phyloP scores from a whole-genome alignment of 2,329 filamentous ascomycete genomes.

The Fusarium nodosum region DNA sequence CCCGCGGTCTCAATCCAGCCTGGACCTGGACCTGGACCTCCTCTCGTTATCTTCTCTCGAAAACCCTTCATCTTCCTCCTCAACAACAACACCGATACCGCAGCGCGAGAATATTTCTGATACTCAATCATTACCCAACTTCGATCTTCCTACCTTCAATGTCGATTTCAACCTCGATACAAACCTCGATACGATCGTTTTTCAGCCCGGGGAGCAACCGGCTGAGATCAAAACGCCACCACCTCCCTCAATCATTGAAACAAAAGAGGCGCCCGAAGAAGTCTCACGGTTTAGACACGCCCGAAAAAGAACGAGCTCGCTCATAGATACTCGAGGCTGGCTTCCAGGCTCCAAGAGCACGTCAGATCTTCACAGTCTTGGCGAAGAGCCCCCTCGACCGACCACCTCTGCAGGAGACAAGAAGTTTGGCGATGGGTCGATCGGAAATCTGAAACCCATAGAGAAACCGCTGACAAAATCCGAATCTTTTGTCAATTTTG shows the following conservation, averaged over 20 bases:
- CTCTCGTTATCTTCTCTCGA: conserved; percentile 50
- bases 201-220: conserved; percentile 51
- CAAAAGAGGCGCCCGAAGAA: conserved; percentile 42
- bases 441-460: conserved; percentile 47
- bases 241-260: conserved; percentile 40
- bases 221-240: conserved; percentile 30
- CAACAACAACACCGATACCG: conserved; percentile 34
- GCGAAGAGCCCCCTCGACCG: conserved; percentile 45
- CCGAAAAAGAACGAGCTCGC: conserved; percentile 60
- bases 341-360: conserved; percentile 62
- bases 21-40: conserved; percentile 50
- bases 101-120: conserved; percentile 40
- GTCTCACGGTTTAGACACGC: conserved; percentile 36
- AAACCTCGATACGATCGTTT: conserved; percentile 63
- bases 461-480: conserved; percentile 58
- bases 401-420: conserved; percentile 48
- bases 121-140: conserved; percentile 47
- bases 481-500: conserved; percentile 64
- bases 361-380: conserved; percentile 44
- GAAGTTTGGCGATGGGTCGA: conserved; percentile 37
- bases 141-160: conserved; percentile 68
- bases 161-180: conserved; percentile 64
- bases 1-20: conserved; percentile 55
- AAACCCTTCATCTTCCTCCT: conserved; percentile 42
- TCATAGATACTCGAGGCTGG: conserved; percentile 67